Evolutionary conservation across 306 rosid genomes (phyloP), one percentile per base, ranked within the genome.

Genomic region (Rosa multiflora): DNA sequence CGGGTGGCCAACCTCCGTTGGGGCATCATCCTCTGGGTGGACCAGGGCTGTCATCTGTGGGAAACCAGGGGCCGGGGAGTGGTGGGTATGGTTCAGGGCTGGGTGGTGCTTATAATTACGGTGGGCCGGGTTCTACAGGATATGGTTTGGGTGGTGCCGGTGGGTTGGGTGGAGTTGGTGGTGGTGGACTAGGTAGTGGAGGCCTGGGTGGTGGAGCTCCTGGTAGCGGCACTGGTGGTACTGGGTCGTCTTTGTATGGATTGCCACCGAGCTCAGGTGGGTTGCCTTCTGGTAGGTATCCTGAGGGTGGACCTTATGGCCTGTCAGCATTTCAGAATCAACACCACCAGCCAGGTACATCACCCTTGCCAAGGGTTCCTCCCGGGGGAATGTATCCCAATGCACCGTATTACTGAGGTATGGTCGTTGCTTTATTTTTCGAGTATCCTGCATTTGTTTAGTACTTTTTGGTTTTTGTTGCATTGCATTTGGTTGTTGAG

Each of bases 401-500:
- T 70, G 94, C 79, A 35, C 99, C 92, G 44, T 95, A 95, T 80
- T 95, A 84, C 87, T 95, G 88, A 94, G 98, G 99, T 95, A 90
- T 79, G 66, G 18, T 15, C 71, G 10, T 46, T 40, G n/a, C 17
- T 2, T 26, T 21, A 49, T 0, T 47, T 13, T 66, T 32, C 15
- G 37, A 12, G 55, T 70, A 8, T 70, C 8, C 10, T 71, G 42
- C 10, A 62, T 61, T 1, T 35, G 59, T 17, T 26, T 12, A 40
- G 40, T 12, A 55, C 10, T 29, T 13, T 29, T 4, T 39, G 32
- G 42, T 14, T 26, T 55, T 26, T 39, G 44, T 8, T 59, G 26
- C 59, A 12, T 64, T n/a, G 44, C 21, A n/a, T 56, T 11, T 58
- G 15, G 17, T 14, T 72, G 29, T 8, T 56, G 62, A 23, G 32